phyloP scores from a whole-genome alignment of 441 rosid species.

The Pelargonium fulgidum region DNA sequence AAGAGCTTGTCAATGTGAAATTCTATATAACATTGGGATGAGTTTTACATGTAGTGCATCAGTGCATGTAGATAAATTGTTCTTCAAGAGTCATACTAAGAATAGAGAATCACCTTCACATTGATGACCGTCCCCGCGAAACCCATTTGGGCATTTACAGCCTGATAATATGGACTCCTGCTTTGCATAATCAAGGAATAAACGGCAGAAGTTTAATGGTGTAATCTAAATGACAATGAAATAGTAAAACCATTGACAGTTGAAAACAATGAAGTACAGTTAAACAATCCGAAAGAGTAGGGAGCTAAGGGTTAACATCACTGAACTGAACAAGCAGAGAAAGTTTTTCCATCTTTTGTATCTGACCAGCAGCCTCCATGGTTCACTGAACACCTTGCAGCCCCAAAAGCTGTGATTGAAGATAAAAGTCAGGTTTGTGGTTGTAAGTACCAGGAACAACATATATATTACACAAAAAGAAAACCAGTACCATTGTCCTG shows the following conservation, averaged over 20 bases:
- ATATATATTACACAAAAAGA: no score
- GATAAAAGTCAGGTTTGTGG: not conserved
- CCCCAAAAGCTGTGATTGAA: constrained; percentile 57
- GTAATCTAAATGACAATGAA: not conserved
- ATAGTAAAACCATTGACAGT: not conserved
- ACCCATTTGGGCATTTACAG: not conserved
- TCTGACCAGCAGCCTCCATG: constrained; percentile 93
- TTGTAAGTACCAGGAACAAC: not conserved
- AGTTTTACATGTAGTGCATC: no score
- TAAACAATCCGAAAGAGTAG: constrained; percentile 4
- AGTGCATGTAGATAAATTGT: not conserved
- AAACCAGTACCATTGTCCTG: no score
- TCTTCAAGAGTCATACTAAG: not conserved
- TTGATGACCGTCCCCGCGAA: not conserved
- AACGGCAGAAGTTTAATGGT: not conserved
- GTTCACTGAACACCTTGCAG: constrained; percentile 81
- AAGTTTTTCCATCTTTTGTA: constrained; percentile 53
- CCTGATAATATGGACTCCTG: not conserved
- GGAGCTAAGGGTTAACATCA: constrained; percentile 38
- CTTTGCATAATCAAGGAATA: not conserved
- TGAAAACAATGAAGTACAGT: constrained; percentile 16
- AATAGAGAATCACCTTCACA: constrained; percentile 2
- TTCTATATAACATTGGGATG: not conserved
- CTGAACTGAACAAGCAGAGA: constrained; percentile 54
- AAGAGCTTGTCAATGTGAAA: not conserved